phyloP scores from a whole-genome alignment of 2,329 filamentous ascomycete genomes.

The Exserohilum turcica region DNA sequence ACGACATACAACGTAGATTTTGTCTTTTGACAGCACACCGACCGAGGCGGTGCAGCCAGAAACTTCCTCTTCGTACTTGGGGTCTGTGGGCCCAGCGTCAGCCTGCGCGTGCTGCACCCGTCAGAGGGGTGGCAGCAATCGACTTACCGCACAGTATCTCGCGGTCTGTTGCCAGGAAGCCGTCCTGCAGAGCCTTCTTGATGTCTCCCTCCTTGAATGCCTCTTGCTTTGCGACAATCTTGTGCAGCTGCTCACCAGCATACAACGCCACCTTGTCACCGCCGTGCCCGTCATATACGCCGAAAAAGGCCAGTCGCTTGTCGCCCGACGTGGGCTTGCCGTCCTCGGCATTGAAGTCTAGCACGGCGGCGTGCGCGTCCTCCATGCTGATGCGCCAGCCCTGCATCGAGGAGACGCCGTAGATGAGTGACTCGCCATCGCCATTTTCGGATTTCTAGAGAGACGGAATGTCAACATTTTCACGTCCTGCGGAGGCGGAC shows the following conservation, averaged over 20 bases:
- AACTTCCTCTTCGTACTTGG: conserved; percentile 95
- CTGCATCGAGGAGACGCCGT: conserved; percentile 97
- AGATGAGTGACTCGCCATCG: conserved; percentile 90
- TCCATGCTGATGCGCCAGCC: conserved; percentile 99
- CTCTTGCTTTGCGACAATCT: conserved; percentile 93
- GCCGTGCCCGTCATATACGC: conserved; percentile 96
- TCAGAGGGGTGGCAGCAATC: not conserved
- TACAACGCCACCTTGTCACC: conserved; percentile 96
- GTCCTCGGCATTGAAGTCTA: conserved; percentile 71
- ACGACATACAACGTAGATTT: conserved; percentile 87
- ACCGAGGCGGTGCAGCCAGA: conserved; percentile 97
- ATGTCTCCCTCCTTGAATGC: conserved; percentile 90
- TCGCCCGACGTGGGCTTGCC: conserved; percentile 66
- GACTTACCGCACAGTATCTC: conserved; percentile 89
- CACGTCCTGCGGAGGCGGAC: not conserved
- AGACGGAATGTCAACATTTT: conserved; percentile 10
- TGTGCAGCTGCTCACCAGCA: conserved; percentile 88
- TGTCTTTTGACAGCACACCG: conserved; percentile 83
- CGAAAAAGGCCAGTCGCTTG: conserved; percentile 89
- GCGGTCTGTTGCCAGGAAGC: conserved; percentile 92
- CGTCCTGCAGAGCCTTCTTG: conserved; percentile 95
- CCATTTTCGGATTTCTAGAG: conserved; percentile 81
- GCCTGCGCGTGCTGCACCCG: conserved; percentile 17
- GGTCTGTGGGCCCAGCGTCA: conserved; percentile 65
- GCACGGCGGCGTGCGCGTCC: conserved; percentile 86